Conservation (phyloP, 2,329 filamentous ascomycete species). For the Diatrype stigma region DNA sequence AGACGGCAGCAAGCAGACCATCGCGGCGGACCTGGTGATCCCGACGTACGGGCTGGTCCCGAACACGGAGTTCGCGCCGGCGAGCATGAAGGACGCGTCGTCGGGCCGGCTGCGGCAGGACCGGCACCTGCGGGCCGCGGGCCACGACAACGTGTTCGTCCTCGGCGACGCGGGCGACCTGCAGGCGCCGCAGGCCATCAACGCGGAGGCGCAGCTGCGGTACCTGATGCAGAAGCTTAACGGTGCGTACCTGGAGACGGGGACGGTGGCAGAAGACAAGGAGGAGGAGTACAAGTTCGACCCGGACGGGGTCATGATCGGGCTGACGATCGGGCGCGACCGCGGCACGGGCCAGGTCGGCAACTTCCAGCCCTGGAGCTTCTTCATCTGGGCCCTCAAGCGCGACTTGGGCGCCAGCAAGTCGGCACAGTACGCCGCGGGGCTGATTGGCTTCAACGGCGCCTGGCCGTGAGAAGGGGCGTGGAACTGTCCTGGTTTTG, state of each 20-base stretch:
- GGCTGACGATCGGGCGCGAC: constrained; percentile 35
- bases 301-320: constrained; percentile 26
- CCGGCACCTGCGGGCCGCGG: constrained; percentile 30
- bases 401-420: constrained; percentile 30
- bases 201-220: constrained; percentile 29
- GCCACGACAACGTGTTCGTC: constrained; percentile 39
- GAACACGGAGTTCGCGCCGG: constrained; percentile 42
- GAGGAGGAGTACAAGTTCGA: constrained; percentile 28
- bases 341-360: constrained; percentile 36
- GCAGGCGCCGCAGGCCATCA: constrained; percentile 29
- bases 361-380: constrained; percentile 32
- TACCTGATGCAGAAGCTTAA: constrained; percentile 31
- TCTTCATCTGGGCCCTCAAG: constrained; percentile 36
- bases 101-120: constrained; percentile 34
- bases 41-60: constrained; percentile 41
- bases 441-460: not conserved
- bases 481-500: too few species aligned
- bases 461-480: not conserved
- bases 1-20: constrained; percentile 31
- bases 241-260: constrained; percentile 27
- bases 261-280: constrained; percentile 19
- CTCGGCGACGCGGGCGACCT: constrained; percentile 41
- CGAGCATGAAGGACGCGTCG: constrained; percentile 29
- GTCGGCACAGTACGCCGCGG: not conserved
- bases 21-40: constrained; percentile 42